phyloP scores from a whole-genome alignment of 176 grass and related monocot species.

The Bromus sterilis region DNA sequence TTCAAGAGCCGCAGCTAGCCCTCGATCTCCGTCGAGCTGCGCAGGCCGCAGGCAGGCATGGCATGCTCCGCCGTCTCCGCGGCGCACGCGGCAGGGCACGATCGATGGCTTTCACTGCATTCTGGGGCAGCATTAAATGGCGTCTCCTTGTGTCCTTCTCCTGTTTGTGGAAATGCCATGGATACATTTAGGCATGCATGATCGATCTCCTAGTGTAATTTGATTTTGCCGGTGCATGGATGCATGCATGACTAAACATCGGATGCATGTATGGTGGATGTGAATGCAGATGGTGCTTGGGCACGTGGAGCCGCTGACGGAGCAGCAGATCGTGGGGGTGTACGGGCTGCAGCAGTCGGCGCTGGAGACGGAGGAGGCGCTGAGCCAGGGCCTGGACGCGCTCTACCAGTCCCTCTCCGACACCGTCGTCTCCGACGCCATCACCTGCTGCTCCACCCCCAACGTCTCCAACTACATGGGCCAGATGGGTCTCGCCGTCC shows the following conservation, averaged over 20 bases:
- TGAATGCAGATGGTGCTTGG: conserved; percentile 53
- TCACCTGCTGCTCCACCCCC: conserved; percentile 45
- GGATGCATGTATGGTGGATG: not conserved
- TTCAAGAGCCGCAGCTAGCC: not conserved
- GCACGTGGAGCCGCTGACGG: conserved; percentile 73
- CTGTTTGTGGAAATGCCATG: conserved; percentile 8
- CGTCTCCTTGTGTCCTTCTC: not conserved
- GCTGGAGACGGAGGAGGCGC: conserved; percentile 79
- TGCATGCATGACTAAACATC: not conserved
- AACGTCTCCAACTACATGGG: conserved; percentile 94
- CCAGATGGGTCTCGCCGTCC: conserved; percentile 76
- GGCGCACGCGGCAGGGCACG: not conserved
- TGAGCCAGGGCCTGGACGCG: conserved; percentile 75
- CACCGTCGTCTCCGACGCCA: conserved; percentile 61
- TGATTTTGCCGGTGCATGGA: not conserved
- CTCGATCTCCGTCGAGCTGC: conserved; percentile 16
- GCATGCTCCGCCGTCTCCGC: conserved; percentile 33
- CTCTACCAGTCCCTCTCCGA: conserved; percentile 82
- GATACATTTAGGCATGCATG: not conserved
- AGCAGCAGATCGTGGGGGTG: conserved; percentile 79
- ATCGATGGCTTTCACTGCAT: not conserved
- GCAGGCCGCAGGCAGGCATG: not conserved
- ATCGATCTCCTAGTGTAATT: not conserved
- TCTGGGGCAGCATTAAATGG: conserved; percentile 1
- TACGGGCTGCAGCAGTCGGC: conserved; percentile 82